Conservation (phyloP, 1,284 basidiomycete species). For the Cryptococcus sp. region DNA sequence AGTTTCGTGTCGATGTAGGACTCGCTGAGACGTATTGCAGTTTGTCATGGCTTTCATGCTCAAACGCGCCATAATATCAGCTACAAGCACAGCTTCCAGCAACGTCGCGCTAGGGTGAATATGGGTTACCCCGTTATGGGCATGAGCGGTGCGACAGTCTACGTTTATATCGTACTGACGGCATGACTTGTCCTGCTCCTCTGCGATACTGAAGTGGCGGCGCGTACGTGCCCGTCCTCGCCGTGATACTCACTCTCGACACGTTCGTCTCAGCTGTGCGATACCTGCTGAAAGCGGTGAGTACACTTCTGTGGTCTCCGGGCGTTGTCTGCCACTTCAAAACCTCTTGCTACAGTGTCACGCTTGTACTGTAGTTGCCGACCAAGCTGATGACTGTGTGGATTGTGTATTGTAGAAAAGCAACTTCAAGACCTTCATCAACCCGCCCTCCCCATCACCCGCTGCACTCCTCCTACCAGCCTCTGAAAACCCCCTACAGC, state of each 20-base stretch:
- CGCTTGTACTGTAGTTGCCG: too few relatives aligned
- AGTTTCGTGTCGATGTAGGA: not conserved
- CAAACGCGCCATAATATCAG: constrained; percentile 17
- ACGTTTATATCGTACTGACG: not conserved
- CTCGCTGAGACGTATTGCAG: constrained; percentile 7
- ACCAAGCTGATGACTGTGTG: too few relatives aligned
- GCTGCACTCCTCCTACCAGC: constrained; percentile 30
- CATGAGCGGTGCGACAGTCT: not conserved
- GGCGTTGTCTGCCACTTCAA: too few relatives aligned
- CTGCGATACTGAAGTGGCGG: constrained; percentile 10
- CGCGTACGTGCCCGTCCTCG: constrained; percentile 18
- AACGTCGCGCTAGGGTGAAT: constrained; percentile 27
- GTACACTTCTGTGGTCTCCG: constrained; percentile 2
- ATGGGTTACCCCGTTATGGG: not conserved
- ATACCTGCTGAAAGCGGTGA: constrained; percentile 18
- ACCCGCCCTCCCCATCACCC: constrained; percentile 31
- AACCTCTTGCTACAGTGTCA: not conserved
- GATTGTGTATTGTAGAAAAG: not conserved
- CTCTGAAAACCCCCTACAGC: constrained; percentile 21
- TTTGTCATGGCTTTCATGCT: constrained; percentile 18
- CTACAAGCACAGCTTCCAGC: constrained; percentile 5
- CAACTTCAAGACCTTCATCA: constrained; percentile 17
- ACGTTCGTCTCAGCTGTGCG: constrained; percentile 18
- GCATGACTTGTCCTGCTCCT: not conserved
- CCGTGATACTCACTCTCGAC: constrained; percentile 19